Evolutionary conservation across 441 rosid species (phyloP), one percentile per base, ranked within the genome.

Genomic region (Brassica hybrid): DNA sequence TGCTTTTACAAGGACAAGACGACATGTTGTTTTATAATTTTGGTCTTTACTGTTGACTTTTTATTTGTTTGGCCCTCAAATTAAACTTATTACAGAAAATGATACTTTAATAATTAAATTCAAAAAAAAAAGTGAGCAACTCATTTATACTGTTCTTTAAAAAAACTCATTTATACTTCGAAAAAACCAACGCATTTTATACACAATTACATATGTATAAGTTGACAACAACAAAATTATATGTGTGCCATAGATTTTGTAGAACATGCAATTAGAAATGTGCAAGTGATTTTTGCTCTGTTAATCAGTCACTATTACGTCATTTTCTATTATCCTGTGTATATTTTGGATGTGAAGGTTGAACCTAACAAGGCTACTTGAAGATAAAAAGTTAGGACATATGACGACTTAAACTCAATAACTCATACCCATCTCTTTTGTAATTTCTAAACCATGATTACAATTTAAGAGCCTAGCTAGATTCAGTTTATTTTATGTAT

Each of bases 11-110:
- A 74, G 75, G 82, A 79, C 79, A 74, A 57, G 6, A 74, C 70
- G 78, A 56, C 72, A 79, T 70, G 63, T 65, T 67, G 62, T 43
- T 64, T 64, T 65, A n/a, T 27, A 69, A 21, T 70, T 79, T 74
- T 79, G 65, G 79, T 74, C 48, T 79, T 74, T 65, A 65, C 75
- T 64, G 76, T 65, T 79, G 82, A 79, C 79, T 74, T 79, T 79
- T 34, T 50, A 56, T 32, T 7, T 70, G 1, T 64, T 21, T 69
- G 6, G 6, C 67, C 67, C 19, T 6, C 48, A 57, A 56, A 10
- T 12, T 21, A 32, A 56, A n/a, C 25, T 52, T 36, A 23, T 17
- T 17, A 5, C 18, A 56, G 4, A 50, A 30, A 41, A 17, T 54
- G 8, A 41, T 19, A 38, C 14, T 36, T 0, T 38, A 54, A 8